Conservation (phyloP, 371 early-diverging fungal species). For the Mucor lusitanicus region DNA sequence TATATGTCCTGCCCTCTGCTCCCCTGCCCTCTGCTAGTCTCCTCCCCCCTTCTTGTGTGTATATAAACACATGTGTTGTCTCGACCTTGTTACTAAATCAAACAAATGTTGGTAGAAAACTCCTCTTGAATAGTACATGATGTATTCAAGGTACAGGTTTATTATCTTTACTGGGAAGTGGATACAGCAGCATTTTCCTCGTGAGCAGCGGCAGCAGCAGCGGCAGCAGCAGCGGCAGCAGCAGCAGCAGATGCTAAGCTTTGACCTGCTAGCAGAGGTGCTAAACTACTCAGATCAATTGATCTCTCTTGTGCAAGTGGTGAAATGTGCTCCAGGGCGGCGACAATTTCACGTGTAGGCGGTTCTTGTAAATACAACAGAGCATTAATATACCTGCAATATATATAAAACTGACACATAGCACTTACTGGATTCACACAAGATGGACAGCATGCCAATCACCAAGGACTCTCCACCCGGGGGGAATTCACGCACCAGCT, state of each 20-base stretch:
- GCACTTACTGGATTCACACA: slow-evolving; percentile 70
- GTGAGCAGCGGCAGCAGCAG: neutral
- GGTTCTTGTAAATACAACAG: slow-evolving; percentile 15
- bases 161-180: neutral
- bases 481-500: slow-evolving; percentile 70
- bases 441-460: slow-evolving; percentile 67
- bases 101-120: neutral
- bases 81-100: neutral
- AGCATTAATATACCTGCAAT: neutral
- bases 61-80: neutral
- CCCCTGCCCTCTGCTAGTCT: neutral
- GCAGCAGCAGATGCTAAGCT: slow-evolving; percentile 12
- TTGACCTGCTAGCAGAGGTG: slow-evolving; percentile 22
- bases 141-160: neutral
- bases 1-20: neutral
- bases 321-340: slow-evolving; percentile 13
- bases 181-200: neutral
- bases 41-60: neutral
- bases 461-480: slow-evolving; percentile 75
- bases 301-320: slow-evolving; percentile 20
- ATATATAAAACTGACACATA: neutral
- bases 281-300: slow-evolving; percentile 14
- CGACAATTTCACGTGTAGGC: slow-evolving; percentile 28
- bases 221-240: too few relatives aligned
- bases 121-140: slow-evolving; percentile 4